Conservation (phyloP, 768 basidiomycete genomes). For the Panaeolus cyanescens region DNA sequence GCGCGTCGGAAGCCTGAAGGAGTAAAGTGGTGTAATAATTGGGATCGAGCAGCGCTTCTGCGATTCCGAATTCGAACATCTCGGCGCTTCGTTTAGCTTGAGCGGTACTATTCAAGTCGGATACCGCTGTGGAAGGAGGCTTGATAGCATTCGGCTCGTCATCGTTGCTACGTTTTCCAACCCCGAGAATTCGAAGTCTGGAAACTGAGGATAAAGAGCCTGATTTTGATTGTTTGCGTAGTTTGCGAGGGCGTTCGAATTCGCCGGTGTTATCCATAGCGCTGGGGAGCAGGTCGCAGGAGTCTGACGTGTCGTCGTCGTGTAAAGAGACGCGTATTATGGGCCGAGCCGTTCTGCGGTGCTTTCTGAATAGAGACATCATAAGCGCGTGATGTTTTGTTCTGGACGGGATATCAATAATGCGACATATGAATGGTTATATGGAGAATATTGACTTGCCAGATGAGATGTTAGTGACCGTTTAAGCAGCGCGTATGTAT, state of each 20-base stretch:
- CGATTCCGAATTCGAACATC: neutral
- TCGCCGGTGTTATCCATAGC: neutral
- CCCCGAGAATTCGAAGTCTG: too few species aligned
- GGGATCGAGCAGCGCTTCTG: neutral
- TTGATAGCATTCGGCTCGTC: too few species aligned
- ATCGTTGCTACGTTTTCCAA: too few species aligned
- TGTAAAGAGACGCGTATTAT: neutral
- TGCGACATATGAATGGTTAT: too few species aligned
- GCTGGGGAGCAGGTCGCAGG: neutral
- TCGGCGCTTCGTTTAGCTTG: neutral
- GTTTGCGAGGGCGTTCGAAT: neutral
- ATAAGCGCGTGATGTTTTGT: too few species aligned
- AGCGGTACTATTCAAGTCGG: neutral
- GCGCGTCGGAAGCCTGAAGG: slow-evolving; percentile 29
- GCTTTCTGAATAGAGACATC: neutral
- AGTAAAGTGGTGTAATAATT: neutral
- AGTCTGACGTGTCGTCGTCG: neutral
- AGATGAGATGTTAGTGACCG: too few species aligned
- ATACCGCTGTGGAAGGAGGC: too few species aligned
- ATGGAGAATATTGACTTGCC: too few species aligned
- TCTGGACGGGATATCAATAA: too few species aligned
- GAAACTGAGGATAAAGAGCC: neutral
- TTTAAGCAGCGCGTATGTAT: too few species aligned
- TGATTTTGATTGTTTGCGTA: neutral
- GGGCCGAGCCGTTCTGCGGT: neutral